Percentiles rank a stretch among this genome's conserved stretches.
Conservation (phyloP, 306 rosid species). For the Citrullus colocynthis region DNA sequence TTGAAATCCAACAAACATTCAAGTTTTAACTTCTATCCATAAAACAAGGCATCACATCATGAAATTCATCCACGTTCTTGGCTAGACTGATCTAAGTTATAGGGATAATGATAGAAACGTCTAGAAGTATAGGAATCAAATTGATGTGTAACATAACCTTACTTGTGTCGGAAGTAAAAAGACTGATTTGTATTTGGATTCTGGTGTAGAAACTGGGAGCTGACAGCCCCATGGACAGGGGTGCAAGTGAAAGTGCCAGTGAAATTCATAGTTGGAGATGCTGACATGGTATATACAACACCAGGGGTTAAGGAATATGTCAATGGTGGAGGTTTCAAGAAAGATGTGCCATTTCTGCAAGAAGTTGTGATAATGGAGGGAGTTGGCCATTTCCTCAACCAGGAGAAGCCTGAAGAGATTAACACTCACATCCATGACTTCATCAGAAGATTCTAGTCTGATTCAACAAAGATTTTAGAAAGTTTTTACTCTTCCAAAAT, state of each 20-base stretch:
- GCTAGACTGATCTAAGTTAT: background rate
- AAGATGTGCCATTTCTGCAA: conserved; percentile 40
- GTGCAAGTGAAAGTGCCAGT: conserved; percentile 46
- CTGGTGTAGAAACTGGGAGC: conserved; percentile 57
- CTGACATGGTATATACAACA: conserved; percentile 44
- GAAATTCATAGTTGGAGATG: conserved; percentile 62
- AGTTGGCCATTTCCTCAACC: conserved; percentile 46
- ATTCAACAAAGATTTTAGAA: background rate
- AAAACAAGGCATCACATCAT: background rate
- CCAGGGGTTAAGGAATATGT: conserved; percentile 42
- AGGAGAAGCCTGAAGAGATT: conserved; percentile 49
- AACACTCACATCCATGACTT: conserved; percentile 44
- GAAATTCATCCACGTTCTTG: background rate
- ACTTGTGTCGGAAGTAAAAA: background rate
- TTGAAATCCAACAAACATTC: background rate
- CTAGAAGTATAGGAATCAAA: background rate
- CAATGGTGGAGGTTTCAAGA: conserved; percentile 56
- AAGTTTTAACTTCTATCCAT: background rate
- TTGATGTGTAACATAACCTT: background rate
- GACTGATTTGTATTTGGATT: background rate
- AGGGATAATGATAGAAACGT: background rate
- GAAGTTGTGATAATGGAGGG: conserved; percentile 53
- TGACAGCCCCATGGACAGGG: conserved; percentile 54
- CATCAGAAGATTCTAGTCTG: conserved; percentile 22
- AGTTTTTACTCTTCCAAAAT: background rate